Conservation (phyloP, 73 alveolate genomes). For the Blepharisma japonicum region DNA sequence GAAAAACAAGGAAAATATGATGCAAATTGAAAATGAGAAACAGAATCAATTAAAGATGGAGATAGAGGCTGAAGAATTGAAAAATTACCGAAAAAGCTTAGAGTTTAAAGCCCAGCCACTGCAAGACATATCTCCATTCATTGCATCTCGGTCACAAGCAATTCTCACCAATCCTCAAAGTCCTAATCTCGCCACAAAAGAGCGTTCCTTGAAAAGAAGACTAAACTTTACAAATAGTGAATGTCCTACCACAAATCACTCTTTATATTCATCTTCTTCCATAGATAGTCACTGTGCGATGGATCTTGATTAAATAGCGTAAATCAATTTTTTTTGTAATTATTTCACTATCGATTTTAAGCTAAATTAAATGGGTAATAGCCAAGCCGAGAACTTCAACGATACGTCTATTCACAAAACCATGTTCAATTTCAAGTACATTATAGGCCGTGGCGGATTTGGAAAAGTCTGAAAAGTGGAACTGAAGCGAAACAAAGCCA, state of each 20-base stretch:
- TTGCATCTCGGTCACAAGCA: background rate
- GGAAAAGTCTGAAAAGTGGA: constrained; percentile 47
- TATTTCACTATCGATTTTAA: too few species aligned
- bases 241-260: too few species aligned
- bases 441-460: constrained; percentile 44
- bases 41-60: constrained; percentile 1
- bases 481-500: constrained; percentile 31
- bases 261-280: too few species aligned
- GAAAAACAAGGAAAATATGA: constrained; percentile 16
- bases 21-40: background rate
- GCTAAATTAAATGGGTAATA: too few species aligned
- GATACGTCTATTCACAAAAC: background rate
- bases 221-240: too few species aligned
- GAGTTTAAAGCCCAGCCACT: constrained; percentile 23
- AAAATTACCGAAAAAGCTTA: constrained; percentile 4
- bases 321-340: too few species aligned
- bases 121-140: background rate
- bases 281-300: too few species aligned
- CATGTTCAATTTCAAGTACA: constrained; percentile 34
- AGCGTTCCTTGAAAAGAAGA: background rate
- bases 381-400: too few species aligned
- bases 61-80: constrained; percentile 24
- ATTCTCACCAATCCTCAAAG: constrained; percentile 9
- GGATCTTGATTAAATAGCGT: too few species aligned
- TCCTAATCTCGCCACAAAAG: background rate